phyloP scores from a whole-genome alignment of 371 early-diverging fungal genomes.

The Synchytrium microbalum region DNA sequence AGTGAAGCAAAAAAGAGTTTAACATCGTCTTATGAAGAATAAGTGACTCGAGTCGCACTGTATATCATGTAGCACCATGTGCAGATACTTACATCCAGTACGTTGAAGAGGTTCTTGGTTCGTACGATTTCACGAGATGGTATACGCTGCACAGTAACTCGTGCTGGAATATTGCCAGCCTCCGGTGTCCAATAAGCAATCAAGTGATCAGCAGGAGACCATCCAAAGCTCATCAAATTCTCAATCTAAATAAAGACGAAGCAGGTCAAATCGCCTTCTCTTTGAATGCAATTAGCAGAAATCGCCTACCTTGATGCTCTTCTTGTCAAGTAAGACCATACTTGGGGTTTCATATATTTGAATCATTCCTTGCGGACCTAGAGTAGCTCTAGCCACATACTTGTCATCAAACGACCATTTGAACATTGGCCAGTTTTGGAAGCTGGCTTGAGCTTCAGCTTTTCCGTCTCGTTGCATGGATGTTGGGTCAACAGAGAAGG shows the following conservation, averaged over 20 bases:
- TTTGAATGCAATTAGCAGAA: not conserved
- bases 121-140: conserved; percentile 79
- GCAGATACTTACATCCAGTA: conserved; percentile 58
- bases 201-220: conserved; percentile 74
- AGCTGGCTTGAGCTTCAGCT: conserved; percentile 27
- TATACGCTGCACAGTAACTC: conserved; percentile 80
- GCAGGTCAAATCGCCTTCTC: too few species aligned
- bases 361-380: conserved; percentile 59
- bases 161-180: conserved; percentile 88
- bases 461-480: conserved; percentile 11
- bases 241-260: conserved; percentile 33
- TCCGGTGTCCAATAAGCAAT: conserved; percentile 96
- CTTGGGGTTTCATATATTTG: conserved; percentile 84
- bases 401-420: conserved; percentile 93
- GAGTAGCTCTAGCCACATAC: conserved; percentile 84
- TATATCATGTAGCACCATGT: too few species aligned
- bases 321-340: conserved; percentile 91
- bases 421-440: conserved; percentile 89
- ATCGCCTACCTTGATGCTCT: conserved; percentile 66
- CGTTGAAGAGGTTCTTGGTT: conserved; percentile 95
- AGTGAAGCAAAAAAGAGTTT: too few species aligned
- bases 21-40: not conserved
- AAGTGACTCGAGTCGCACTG: conserved; percentile 3
- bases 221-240: conserved; percentile 83
- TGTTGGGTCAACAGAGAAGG: conserved; percentile 58